A percentile compares a stretch with the other conserved stretches of the same genome.
Conservation (phyloP, 805 yeast species). For the Starmerella cellae region DNA sequence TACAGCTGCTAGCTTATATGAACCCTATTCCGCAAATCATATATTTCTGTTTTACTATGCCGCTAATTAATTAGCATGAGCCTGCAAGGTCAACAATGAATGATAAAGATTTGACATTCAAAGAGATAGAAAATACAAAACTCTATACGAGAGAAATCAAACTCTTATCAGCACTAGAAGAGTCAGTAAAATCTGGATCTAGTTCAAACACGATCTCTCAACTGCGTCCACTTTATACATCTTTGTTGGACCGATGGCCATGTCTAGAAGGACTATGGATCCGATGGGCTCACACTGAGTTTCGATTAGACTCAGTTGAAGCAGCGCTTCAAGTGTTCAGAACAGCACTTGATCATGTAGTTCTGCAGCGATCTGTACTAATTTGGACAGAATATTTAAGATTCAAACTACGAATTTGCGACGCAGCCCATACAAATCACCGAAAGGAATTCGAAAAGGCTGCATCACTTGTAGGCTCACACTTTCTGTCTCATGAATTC, state of each 20-base stretch:
- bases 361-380: constrained; percentile 25
- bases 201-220: no score
- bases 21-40: no score
- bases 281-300: constrained; percentile 30
- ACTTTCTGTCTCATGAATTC: constrained; percentile 62
- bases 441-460: constrained; percentile 36
- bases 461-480: constrained; percentile 42
- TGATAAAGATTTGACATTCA: no score
- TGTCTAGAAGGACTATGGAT: constrained; percentile 33
- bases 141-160: no score
- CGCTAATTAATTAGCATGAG: no score
- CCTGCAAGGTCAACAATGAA: no score
- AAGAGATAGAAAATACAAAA: no score
- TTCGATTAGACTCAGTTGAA: constrained; percentile 25
- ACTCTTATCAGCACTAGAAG: no score
- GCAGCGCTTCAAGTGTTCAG: constrained; percentile 26
- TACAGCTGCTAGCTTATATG: no score
- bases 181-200: no score
- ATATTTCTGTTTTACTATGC: no score
- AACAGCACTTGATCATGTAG: constrained; percentile 24
- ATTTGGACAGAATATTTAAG: constrained; percentile 30
- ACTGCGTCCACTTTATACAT: no score
- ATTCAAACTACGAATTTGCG: constrained; percentile 25
- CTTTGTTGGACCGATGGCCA: constrained; percentile 26
- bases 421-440: constrained; percentile 4